Evolutionary conservation across 1,139 yeast species (phyloP).

Genomic region (Geotrichum siamense): DNA sequence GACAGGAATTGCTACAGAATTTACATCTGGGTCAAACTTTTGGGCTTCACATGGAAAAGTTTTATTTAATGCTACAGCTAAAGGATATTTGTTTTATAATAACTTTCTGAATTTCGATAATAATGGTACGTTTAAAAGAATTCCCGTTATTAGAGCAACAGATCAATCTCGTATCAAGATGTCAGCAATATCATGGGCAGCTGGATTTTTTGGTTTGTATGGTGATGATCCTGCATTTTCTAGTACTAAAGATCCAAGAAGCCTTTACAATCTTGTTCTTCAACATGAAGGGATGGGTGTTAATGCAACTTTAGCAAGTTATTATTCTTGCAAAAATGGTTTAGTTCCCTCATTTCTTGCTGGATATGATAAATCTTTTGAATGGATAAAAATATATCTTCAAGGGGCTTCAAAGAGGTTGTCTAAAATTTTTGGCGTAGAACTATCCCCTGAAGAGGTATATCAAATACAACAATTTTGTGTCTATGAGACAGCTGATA

Average conservation of each 20-base stretch:
- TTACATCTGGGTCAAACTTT: conserved; percentile 35
- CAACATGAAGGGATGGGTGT: conserved; percentile 34
- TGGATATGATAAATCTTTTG: conserved; percentile 24
- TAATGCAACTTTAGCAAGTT: conserved; percentile 41
- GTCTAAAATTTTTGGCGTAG: conserved; percentile 35
- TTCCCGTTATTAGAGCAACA: conserved; percentile 36
- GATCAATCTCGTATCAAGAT: conserved; percentile 38
- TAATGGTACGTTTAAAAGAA: conserved; percentile 30
- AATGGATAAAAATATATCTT: conserved; percentile 38
- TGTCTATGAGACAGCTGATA: conserved; percentile 45
- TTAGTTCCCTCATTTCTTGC: conserved; percentile 22
- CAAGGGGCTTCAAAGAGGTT: conserved; percentile 39
- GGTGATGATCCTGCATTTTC: conserved; percentile 27
- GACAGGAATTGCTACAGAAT: conserved; percentile 37
- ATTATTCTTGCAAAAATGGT: conserved; percentile 38
- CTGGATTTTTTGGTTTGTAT: conserved; percentile 39
- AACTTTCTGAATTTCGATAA: conserved; percentile 29
- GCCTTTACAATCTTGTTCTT: conserved; percentile 31
- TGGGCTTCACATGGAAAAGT: conserved; percentile 40
- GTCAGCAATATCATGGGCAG: conserved; percentile 41
- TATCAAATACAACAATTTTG: conserved; percentile 41
- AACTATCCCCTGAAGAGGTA: conserved; percentile 35
- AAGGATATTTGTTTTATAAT: conserved; percentile 23
- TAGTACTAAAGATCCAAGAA: conserved; percentile 5
- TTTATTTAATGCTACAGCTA: conserved; percentile 31